A percentile compares a stretch with the other conserved stretches of the same genome.
phyloP scores from a whole-genome alignment of 2,329 filamentous ascomycete genomes.

The Trichophyton schoenleinii region DNA sequence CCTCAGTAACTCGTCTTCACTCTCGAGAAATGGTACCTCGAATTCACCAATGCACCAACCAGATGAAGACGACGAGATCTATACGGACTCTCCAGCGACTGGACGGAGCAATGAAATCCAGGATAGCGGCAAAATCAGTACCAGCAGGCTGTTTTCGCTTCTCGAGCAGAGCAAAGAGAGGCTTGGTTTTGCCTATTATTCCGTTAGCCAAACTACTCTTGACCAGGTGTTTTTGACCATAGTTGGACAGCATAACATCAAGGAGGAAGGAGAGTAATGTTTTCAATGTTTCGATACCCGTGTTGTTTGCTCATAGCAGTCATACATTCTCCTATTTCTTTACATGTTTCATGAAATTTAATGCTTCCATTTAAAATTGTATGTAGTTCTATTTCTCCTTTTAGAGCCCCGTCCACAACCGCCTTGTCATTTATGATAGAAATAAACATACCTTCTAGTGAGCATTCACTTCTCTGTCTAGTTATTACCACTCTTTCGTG shows the following conservation, averaged over 20 bases:
- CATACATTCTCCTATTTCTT: too few species aligned
- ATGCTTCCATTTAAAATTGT: not conserved
- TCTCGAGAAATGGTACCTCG: not conserved
- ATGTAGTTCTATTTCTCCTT: not conserved
- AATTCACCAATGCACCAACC: conserved; percentile 10
- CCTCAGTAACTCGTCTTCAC: conserved; percentile 37
- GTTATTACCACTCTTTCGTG: too few species aligned
- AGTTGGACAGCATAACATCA: conserved; percentile 64
- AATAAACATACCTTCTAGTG: too few species aligned
- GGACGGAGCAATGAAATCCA: not conserved
- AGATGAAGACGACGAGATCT: not conserved
- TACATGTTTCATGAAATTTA: not conserved
- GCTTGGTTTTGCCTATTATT: conserved; percentile 72
- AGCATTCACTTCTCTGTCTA: too few species aligned
- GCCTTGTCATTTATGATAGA: too few species aligned
- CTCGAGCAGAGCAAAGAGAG: conserved; percentile 58
- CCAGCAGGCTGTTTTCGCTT: conserved; percentile 49
- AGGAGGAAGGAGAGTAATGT: conserved; percentile 42
- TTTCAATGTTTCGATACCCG: not conserved
- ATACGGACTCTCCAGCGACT: not conserved
- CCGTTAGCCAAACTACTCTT: conserved; percentile 71
- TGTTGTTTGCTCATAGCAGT: too few species aligned
- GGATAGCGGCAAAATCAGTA: not conserved
- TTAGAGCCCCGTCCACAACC: not conserved
- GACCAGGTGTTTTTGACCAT: conserved; percentile 86